Evolutionary conservation across 1,139 yeast species (phyloP), one percentile per base, ranked within the genome.

Genomic region (Nakaseomyces sp.): DNA sequence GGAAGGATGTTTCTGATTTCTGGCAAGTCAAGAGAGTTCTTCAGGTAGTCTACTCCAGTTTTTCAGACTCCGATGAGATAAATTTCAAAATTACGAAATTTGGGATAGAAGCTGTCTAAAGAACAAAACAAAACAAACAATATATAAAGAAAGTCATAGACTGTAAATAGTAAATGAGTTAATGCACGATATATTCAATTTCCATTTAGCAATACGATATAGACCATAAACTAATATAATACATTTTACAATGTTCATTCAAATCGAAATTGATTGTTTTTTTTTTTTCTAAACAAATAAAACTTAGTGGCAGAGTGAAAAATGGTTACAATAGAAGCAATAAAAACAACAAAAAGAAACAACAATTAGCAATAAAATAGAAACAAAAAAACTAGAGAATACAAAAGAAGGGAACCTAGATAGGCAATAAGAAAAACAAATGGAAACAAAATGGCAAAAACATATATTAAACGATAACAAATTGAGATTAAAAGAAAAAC

Each of bases 41-140:
- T 25, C 63, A 65, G 42, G 52, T 70, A 24, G 70, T 71, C 3
- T 72, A 62, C 50, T 70, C 76, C 6, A 55, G 65, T 3, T 55
- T 50, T 43, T 48, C 60, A 28, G 48, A 53, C 15, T 42, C 52
- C 10, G 55, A 50, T 9, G 55, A 57, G 38, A 36, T 54, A 31
- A 47, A 57, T 22, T 66, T 59, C 45, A 49, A 53, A 16, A 65
- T 67, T n/a, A 51, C 53, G 5, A 46, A 49, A 31, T 46, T 50
- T 37, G 70, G 71, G 10, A 47, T 65, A 15, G 54, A 54, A 41
- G 42, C 56, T 12, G 44, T 48, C 6, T 32, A 41, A n/a, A 26
- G 12, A 26, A 26, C n/a, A n/a, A n/a, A n/a, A n/a, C n/a, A 26
- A 8, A 7, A 22, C 9, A 7, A 22, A 22, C 24, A 22, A 22